Conservation (phyloP, 768 basidiomycete species). For the Mycena epipterygia region DNA sequence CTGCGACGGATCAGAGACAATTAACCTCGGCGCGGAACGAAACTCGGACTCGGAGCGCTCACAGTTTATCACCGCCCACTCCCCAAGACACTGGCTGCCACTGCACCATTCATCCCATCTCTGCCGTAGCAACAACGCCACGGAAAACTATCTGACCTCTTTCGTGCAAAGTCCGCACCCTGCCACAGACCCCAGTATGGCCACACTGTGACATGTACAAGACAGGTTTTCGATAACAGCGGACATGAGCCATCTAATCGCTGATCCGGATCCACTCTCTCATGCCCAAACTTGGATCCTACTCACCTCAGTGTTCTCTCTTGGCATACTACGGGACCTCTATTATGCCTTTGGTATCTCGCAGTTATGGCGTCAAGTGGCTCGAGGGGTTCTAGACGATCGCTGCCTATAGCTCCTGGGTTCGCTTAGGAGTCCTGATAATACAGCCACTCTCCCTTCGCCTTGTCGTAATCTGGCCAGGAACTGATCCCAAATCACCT, state of each 20-base stretch:
- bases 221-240: conserved; percentile 20
- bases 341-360: not conserved
- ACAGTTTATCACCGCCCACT: no score
- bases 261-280: not conserved
- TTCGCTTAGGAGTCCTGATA: conserved; percentile 9
- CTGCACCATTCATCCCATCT: conserved; percentile 18
- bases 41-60: not conserved
- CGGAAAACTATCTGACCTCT: not conserved
- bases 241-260: conserved; percentile 18
- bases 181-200: conserved; percentile 27
- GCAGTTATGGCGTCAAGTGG: no score
- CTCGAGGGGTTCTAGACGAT: conserved; percentile 8
- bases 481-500: conserved; percentile 35
- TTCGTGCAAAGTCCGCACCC: conserved; percentile 2
- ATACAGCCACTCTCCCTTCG: conserved; percentile 33
- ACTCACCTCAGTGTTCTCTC: no score
- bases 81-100: not conserved
- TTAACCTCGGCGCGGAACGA: conserved; percentile 13
- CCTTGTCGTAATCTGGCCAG: conserved; percentile 34
- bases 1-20: conserved; percentile 29
- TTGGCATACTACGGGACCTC: not conserved
- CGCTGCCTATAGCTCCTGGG: conserved; percentile 5
- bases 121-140: not conserved
- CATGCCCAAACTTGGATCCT: conserved; percentile 3
- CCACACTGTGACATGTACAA: conserved; percentile 23